These are phyloP conservation scores for Phaffia rhodozyma DNA, from an alignment of 1,284 basidiomycete species.

Conservation along the genomic window DNA sequence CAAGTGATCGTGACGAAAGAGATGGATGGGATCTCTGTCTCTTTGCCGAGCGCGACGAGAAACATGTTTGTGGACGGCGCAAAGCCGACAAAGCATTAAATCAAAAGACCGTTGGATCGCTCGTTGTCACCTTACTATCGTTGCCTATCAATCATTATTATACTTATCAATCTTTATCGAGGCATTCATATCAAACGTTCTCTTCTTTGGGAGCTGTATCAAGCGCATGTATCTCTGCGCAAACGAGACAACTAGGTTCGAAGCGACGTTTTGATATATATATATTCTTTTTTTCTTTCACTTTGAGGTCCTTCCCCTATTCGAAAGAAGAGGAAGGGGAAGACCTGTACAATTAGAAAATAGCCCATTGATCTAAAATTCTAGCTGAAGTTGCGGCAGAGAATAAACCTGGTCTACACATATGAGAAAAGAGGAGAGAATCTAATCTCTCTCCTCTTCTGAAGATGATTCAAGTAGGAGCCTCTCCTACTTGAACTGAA, in stretches of 20 bases:
- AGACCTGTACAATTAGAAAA: not conserved
- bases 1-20: conserved; percentile 76
- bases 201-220: too few relatives aligned
- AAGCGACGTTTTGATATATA: too few relatives aligned
- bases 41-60: conserved; percentile 78
- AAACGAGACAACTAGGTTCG: too few relatives aligned
- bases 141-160: too few relatives aligned
- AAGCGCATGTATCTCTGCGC: too few relatives aligned
- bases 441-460: not conserved
- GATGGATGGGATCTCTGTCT: conserved; percentile 75
- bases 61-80: conserved; percentile 77
- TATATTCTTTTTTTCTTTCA: too few relatives aligned
- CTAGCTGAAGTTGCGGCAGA: not conserved
- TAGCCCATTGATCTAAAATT: not conserved
- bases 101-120: too few relatives aligned
- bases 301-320: conserved; percentile 9
- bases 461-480: not conserved
- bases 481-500: not conserved
- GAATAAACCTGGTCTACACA: not conserved
- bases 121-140: too few relatives aligned
- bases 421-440: not conserved
- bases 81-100: conserved; percentile 18
- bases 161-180: too few relatives aligned
- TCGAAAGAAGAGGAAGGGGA: conserved; percentile 44
- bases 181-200: too few relatives aligned